Evolutionary conservation across 495 filamentous ascomycete genomes (phyloP), one percentile per base, ranked within the genome.

Genomic region (Lentithecium fluviatile): DNA sequence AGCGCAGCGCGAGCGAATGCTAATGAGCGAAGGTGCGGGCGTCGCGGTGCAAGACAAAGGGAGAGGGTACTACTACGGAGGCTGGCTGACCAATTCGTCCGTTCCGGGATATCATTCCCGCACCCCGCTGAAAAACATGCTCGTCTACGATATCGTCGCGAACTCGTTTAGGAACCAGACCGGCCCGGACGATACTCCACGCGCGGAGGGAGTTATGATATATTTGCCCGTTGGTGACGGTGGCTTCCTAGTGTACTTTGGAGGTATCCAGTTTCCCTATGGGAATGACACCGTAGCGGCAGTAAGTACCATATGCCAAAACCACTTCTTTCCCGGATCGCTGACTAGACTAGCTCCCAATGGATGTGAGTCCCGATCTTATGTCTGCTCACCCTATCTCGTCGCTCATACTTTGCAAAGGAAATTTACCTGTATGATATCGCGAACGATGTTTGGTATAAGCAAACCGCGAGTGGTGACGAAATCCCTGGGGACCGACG

Each of bases 201-300:
- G 78, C 58, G 76, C 72, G 1, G 75, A 80, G 52, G 75, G 76
- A 5, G 60, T 69, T 6, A 75, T 82, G 72, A 60, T 75, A 5
- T 79, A 75, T 61, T 66, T 80, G 36, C 80, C 77, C 6, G 75
- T 77, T 8, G 77, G 77, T 17, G 78, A 85, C 62, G 63, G 50
- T 6, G 80, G 80, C 5, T 70, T 81, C 65, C 60, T 82, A 40
- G 67, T 82, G 3, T 80, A 79, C 46, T 79, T 82, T 64, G 79
- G 80, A 15, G 78, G 80, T 20, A 60, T 78, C 2, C 65, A 73
- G 40, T 71, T 69, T 19, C 64, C 62, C 6, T 43, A 58, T 24
- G 62, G 61, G 26, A 62, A 66, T 34, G 62, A 62, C 11, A 55
- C 64, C 0, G 32, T 17, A 10, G 43, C 45, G 13, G 68, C 55